Evolutionary conservation across 2,329 filamentous ascomycete species (phyloP).

Genomic region (Thelonectria discophora): DNA sequence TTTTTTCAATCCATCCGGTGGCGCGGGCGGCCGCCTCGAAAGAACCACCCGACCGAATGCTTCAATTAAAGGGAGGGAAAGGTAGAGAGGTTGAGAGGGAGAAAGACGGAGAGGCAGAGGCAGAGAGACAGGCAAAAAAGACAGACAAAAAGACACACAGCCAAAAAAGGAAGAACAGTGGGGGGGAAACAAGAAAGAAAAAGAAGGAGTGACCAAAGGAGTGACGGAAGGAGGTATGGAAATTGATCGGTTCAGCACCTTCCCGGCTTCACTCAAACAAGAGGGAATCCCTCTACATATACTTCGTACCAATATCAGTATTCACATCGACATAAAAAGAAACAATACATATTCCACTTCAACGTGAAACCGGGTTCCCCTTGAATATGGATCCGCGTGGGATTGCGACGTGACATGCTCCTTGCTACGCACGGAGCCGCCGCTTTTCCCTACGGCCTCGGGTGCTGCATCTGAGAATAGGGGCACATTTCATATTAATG

Average conservation of each 20-base stretch:
- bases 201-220: too few relatives aligned
- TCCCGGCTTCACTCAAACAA: too few relatives aligned
- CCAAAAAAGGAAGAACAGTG: not conserved
- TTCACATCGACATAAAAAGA: not conserved
- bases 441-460: not conserved
- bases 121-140: too few relatives aligned
- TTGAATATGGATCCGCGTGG: conserved; percentile 17
- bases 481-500: not conserved
- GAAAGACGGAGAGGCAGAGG: not conserved
- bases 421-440: conserved; percentile 11
- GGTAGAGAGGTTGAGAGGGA: not conserved
- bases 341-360: not conserved
- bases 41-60: conserved; percentile 3
- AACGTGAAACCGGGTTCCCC: not conserved
- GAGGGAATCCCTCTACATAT: too few relatives aligned
- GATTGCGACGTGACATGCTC: conserved; percentile 21
- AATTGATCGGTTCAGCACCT: too few relatives aligned
- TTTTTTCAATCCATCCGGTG: conserved; percentile 1
- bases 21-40: conserved; percentile 5
- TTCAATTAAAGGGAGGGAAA: not conserved
- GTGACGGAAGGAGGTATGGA: too few relatives aligned
- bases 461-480: not conserved
- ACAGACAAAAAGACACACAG: too few relatives aligned
- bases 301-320: too few relatives aligned
- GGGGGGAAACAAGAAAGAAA: too few relatives aligned